A percentile compares a stretch with the other conserved stretches of the same genome.
phyloP scores from a whole-genome alignment of 768 basidiomycete genomes.

The Suillus ampliporus region DNA sequence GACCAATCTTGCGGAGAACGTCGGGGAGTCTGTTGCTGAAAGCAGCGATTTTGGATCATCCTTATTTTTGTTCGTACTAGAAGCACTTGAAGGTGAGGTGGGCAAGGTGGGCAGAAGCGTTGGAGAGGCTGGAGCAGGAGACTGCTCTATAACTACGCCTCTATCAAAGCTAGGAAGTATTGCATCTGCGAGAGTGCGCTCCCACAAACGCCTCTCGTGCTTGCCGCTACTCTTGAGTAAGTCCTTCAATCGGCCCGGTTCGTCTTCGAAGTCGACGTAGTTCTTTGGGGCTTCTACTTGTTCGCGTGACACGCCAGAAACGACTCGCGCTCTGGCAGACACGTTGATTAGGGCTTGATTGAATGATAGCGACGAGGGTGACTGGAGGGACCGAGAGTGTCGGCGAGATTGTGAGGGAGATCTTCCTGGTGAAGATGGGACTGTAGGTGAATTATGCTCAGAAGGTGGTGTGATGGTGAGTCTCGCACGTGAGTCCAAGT shows the following conservation, averaged over 20 bases:
- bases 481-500: conserved; percentile 2
- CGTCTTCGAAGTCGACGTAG: conserved; percentile 83
- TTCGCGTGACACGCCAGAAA: conserved; percentile 74
- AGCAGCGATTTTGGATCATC: conserved; percentile 49
- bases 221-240: conserved; percentile 63
- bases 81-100: conserved; percentile 21
- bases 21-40: conserved; percentile 52
- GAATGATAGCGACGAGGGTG: conserved; percentile 44
- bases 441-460: conserved; percentile 9
- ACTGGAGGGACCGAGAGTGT: conserved; percentile 34
- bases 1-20: conserved; percentile 42
- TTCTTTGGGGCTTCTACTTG: conserved; percentile 79
- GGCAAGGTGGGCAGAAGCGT: conserved; percentile 9
- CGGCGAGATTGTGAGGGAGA: conserved; percentile 30
- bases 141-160: conserved; percentile 25
- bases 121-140: conserved; percentile 21
- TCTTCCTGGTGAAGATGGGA: conserved; percentile 27
- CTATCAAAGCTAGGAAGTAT: conserved; percentile 38
- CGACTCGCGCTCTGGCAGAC: conserved; percentile 62
- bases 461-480: conserved; percentile 12
- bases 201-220: conserved; percentile 18
- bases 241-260: conserved; percentile 75
- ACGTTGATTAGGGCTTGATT: conserved; percentile 55
- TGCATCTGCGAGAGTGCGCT: conserved; percentile 38
- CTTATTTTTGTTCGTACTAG: conserved; percentile 17